Percentiles rank a stretch among this genome's conserved stretches.
Evolutionary conservation across 2,329 filamentous ascomycete species (phyloP).

Genomic region (Cladosporium sp.): DNA sequence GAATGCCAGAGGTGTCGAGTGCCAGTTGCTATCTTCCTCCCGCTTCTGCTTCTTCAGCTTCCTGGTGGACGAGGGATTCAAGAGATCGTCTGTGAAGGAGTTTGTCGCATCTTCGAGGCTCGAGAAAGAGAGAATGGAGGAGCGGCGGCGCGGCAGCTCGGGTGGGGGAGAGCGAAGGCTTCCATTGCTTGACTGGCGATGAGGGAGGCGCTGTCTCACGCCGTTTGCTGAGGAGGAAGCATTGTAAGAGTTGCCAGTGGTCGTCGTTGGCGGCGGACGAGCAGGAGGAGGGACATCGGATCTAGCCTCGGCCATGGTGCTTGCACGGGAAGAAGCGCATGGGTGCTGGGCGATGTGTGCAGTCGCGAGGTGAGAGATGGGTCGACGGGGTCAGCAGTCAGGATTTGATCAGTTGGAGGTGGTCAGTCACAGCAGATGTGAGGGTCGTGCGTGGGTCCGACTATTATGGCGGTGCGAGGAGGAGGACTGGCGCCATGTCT

Average conservation of each 20-base stretch:
- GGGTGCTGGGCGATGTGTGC: not conserved
- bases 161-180: conserved; percentile 17
- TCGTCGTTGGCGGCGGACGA: conserved; percentile 3
- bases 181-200: conserved; percentile 16
- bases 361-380: not conserved
- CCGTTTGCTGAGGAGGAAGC: not conserved
- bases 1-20: conserved; percentile 75
- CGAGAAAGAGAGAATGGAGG: conserved; percentile 73
- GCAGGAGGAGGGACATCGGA: conserved; percentile 1
- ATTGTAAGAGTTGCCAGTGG: conserved; percentile 7
- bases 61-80: conserved; percentile 43
- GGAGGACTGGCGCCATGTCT: too few species aligned
- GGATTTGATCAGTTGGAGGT: too few species aligned
- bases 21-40: conserved; percentile 62
- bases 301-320: conserved; percentile 10
- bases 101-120: conserved; percentile 63
- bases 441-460: too few species aligned
- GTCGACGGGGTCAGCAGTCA: too few species aligned
- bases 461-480: too few species aligned
- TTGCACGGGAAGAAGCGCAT: not conserved
- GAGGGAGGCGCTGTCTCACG: conserved; percentile 19
- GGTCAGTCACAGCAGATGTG: too few species aligned
- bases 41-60: conserved; percentile 32
- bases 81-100: conserved; percentile 65
- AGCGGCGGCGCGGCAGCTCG: conserved; percentile 53